Conservation (phyloP, 805 yeast species). For the Candida jianshihensis region DNA sequence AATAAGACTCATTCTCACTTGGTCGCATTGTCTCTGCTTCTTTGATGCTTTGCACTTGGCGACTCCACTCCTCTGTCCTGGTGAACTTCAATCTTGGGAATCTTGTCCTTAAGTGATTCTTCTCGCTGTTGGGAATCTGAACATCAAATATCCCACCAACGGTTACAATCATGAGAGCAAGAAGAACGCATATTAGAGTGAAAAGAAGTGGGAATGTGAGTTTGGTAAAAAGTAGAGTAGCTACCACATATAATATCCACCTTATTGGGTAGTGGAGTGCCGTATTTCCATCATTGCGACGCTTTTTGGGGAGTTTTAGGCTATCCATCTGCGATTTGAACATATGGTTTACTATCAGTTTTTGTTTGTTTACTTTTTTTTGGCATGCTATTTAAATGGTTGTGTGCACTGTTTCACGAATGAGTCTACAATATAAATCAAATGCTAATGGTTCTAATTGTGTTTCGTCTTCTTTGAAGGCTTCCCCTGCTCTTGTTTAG, state of each 20-base stretch:
- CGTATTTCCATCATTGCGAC: too few species aligned
- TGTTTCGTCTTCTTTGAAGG: constrained; percentile 3
- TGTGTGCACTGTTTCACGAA: too few species aligned
- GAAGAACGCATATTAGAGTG: not conserved
- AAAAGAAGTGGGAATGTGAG: not conserved
- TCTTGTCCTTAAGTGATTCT: constrained; percentile 1
- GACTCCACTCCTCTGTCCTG: constrained; percentile 24
- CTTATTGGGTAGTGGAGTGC: too few species aligned
- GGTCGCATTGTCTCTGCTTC: constrained; percentile 6
- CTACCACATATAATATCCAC: not conserved
- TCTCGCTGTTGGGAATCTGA: constrained; percentile 5
- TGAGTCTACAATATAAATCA: too few species aligned
- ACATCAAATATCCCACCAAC: constrained; percentile 2
- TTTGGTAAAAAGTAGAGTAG: not conserved
- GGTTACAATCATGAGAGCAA: not conserved
- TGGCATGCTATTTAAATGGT: too few species aligned
- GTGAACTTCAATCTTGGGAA: constrained; percentile 24
- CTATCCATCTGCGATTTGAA: too few species aligned
- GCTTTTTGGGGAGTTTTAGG: too few species aligned
- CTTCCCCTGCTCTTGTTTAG: not conserved
- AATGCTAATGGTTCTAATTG: too few species aligned
- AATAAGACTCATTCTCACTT: constrained; percentile 3
- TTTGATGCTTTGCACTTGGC: constrained; percentile 13
- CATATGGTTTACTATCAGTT: too few species aligned
- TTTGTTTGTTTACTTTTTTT: too few species aligned